Evolutionary conservation across 495 filamentous ascomycete genomes (phyloP).

Genomic region (Penicillium crystallinum): DNA sequence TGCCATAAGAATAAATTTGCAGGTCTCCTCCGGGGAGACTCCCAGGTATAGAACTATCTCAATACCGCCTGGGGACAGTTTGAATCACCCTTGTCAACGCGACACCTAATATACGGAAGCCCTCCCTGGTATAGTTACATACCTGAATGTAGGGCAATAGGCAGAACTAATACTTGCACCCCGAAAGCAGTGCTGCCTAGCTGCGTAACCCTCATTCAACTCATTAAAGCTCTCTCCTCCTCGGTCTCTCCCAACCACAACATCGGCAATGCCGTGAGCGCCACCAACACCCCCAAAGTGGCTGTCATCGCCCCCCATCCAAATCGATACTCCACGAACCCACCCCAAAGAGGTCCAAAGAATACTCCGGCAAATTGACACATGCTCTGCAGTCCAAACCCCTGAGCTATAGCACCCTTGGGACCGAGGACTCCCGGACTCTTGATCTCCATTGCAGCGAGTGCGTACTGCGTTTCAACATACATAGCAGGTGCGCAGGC

Average conservation of each 20-base stretch:
- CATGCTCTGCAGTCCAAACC: conserved; percentile 54
- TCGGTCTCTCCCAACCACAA: conserved; percentile 16
- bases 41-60: not conserved
- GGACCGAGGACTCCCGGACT: conserved; percentile 42
- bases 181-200: not conserved
- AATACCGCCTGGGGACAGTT: not conserved
- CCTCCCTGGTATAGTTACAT: not conserved
- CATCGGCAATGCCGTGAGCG: conserved; percentile 25
- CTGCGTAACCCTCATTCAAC: conserved; percentile 3
- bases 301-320: conserved; percentile 54
- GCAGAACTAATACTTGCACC: conserved; percentile 1
- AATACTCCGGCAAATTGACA: conserved; percentile 55
- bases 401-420: conserved; percentile 53
- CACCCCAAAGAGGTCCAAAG: conserved; percentile 59
- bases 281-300: conserved; percentile 27
- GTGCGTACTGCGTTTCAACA: conserved; percentile 67
- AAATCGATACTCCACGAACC: conserved; percentile 51
- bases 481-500: conserved; percentile 39
- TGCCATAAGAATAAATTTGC: not conserved
- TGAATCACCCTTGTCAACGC: not conserved
- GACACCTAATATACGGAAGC: not conserved
- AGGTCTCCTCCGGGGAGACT: not conserved
- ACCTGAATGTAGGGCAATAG: not conserved
- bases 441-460: conserved; percentile 50
- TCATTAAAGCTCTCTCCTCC: conserved; percentile 5